Evolutionary conservation across 495 filamentous ascomycete species (phyloP).

Genomic region (Opeltia flavorubescens): DNA sequence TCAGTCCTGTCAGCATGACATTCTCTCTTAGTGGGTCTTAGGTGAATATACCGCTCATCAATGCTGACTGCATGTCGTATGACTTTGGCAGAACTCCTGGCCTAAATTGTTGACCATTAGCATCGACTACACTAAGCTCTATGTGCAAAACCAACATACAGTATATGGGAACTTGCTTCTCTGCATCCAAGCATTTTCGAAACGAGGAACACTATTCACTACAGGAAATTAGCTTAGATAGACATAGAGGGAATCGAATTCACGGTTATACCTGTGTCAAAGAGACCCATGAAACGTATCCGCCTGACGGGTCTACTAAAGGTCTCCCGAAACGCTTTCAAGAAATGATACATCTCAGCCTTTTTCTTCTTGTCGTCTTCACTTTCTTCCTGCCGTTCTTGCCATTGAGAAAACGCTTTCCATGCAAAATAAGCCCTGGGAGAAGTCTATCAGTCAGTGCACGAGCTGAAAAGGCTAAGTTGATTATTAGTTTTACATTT

Average conservation of each 20-base stretch:
- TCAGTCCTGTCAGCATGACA: not conserved
- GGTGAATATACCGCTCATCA: conserved; percentile 42
- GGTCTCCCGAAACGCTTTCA: conserved; percentile 75
- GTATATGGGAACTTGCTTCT: conserved; percentile 73
- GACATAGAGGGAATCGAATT: not conserved
- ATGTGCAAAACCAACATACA: conserved; percentile 17
- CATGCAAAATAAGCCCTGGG: conserved; percentile 47
- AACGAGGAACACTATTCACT: conserved; percentile 70
- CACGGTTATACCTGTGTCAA: conserved; percentile 35
- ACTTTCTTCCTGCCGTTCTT: conserved; percentile 45
- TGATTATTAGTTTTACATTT: conserved; percentile 34
- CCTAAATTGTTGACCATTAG: not conserved
- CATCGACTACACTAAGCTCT: too few relatives aligned
- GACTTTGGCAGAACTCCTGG: conserved; percentile 56
- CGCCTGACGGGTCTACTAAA: conserved; percentile 65
- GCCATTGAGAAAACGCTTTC: conserved; percentile 82
- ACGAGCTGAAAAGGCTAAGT: conserved; percentile 1
- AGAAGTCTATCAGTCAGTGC: not conserved
- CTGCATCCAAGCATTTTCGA: conserved; percentile 79
- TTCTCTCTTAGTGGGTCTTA: not conserved
- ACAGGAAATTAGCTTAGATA: conserved; percentile 17
- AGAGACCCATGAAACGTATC: conserved; percentile 56
- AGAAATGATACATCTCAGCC: conserved; percentile 56
- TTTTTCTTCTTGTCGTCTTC: conserved; percentile 43
- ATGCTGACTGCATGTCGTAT: conserved; percentile 63